phyloP scores from a whole-genome alignment of 2,329 filamentous ascomycete species.

The Phialophora expanda region DNA sequence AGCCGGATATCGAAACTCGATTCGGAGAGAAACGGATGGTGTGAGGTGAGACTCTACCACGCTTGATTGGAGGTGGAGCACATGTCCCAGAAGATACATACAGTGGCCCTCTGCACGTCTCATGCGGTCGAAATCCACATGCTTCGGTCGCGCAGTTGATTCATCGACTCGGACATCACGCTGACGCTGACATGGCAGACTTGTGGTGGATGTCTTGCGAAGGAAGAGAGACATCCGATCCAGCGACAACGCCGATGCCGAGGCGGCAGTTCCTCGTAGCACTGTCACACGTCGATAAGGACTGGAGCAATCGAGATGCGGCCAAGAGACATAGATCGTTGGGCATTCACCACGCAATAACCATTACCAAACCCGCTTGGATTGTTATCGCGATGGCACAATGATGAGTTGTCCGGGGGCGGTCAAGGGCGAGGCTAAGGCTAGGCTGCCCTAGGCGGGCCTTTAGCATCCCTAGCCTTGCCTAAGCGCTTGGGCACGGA shows the following conservation, averaged over 20 bases:
- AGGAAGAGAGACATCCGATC: background rate
- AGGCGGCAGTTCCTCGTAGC: background rate
- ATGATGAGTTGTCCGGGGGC: background rate
- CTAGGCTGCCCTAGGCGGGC: background rate
- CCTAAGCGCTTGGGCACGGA: constrained; percentile 11
- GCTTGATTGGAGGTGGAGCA: constrained; percentile 14
- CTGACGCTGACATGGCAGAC: constrained; percentile 5
- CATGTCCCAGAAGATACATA: constrained; percentile 13
- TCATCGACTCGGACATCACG: background rate
- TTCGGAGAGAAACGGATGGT: constrained; percentile 21
- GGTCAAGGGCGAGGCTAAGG: background rate
- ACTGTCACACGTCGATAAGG: constrained; percentile 4
- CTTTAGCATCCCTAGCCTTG: constrained; percentile 3
- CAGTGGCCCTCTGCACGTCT: constrained; percentile 8
- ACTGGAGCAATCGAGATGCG: background rate
- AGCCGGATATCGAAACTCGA: constrained; percentile 29
- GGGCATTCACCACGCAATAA: background rate
- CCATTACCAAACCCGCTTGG: background rate
- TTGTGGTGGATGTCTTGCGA: background rate
- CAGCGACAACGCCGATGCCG: background rate
- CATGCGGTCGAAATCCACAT: constrained; percentile 21
- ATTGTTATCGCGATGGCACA: background rate
- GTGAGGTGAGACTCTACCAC: constrained; percentile 13
- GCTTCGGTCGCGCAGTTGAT: background rate
- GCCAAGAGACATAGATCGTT: constrained; percentile 7